Percentiles rank a stretch among this genome's conserved stretches.
Conservation (phyloP, 1,284 basidiomycete genomes). For the Rhodofomes roseus region DNA sequence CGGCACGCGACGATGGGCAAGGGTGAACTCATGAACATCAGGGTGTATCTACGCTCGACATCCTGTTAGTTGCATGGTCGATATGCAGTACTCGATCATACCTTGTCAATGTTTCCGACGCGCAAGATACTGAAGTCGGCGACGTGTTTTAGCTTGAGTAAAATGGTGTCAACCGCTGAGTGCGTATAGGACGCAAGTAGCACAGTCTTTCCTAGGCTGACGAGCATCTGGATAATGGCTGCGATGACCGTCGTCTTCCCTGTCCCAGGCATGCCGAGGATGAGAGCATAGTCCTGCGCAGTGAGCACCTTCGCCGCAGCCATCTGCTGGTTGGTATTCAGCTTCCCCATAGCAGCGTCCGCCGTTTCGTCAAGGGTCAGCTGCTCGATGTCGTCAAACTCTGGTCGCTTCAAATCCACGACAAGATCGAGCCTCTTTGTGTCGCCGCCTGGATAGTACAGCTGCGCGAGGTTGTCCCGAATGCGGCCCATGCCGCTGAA, state of each 20-base stretch:
- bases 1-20: conserved; percentile 52
- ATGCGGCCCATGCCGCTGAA: conserved; percentile 84
- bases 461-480: conserved; percentile 84
- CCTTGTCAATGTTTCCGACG: conserved; percentile 91
- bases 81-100: conserved; percentile 26
- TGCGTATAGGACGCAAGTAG: conserved; percentile 93
- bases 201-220: conserved; percentile 81
- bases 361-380: conserved; percentile 1
- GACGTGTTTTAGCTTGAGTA: conserved; percentile 71
- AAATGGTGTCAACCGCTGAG: conserved; percentile 94
- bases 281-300: conserved; percentile 87
- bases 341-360: conserved; percentile 18
- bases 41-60: conserved; percentile 63
- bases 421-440: conserved; percentile 64
- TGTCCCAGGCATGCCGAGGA: conserved; percentile 98
- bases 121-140: conserved; percentile 75
- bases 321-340: conserved; percentile 75
- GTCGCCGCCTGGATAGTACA: conserved; percentile 82
- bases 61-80: not conserved
- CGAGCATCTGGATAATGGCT: conserved; percentile 80
- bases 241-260: conserved; percentile 97
- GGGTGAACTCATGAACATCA: conserved; percentile 68
- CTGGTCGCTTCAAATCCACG: conserved; percentile 77
- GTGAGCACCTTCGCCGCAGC: conserved; percentile 76
- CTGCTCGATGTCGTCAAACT: conserved; percentile 41